Evolutionary conservation across 2,329 filamentous ascomycete species (phyloP).

Genomic region (Aspergillus glaucus): DNA sequence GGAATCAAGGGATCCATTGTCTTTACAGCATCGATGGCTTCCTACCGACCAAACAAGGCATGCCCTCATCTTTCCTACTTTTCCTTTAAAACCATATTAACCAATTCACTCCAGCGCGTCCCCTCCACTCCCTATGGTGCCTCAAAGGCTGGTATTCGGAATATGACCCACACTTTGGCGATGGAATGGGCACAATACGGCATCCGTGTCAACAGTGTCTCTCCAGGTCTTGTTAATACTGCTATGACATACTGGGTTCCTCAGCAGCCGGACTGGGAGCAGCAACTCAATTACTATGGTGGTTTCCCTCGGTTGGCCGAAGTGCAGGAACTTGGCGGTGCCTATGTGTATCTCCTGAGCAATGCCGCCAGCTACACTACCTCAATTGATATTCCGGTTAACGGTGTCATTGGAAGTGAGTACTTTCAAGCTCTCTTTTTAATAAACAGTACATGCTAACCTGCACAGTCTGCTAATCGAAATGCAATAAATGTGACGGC

Average conservation of each 20-base stretch:
- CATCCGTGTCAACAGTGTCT: conserved; percentile 61
- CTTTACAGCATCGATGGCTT: conserved; percentile 40
- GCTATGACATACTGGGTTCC: conserved; percentile 48
- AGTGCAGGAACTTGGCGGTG: conserved; percentile 46
- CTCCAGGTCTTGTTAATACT: conserved; percentile 15
- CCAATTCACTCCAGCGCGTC: conserved; percentile 8
- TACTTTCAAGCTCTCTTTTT: background rate
- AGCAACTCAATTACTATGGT: conserved; percentile 50
- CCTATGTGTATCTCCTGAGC: conserved; percentile 45
- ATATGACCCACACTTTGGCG: conserved; percentile 49
- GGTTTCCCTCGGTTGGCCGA: conserved; percentile 48
- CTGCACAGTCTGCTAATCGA: too few relatives aligned
- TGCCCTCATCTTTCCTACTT: background rate
- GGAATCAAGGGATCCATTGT: conserved; percentile 42
- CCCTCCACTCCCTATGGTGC: conserved; percentile 40
- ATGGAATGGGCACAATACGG: conserved; percentile 65
- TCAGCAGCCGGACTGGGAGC: conserved; percentile 45
- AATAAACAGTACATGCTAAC: too few relatives aligned
- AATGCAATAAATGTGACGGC: too few relatives aligned
- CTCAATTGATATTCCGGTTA: conserved; percentile 45
- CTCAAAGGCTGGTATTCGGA: conserved; percentile 40
- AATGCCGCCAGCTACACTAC: conserved; percentile 45
- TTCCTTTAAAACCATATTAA: background rate
- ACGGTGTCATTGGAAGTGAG: conserved; percentile 41
- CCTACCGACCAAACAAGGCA: conserved; percentile 41